phyloP scores from a whole-genome alignment of 2,329 filamentous ascomycete genomes.

The Botrytis galanthina region DNA sequence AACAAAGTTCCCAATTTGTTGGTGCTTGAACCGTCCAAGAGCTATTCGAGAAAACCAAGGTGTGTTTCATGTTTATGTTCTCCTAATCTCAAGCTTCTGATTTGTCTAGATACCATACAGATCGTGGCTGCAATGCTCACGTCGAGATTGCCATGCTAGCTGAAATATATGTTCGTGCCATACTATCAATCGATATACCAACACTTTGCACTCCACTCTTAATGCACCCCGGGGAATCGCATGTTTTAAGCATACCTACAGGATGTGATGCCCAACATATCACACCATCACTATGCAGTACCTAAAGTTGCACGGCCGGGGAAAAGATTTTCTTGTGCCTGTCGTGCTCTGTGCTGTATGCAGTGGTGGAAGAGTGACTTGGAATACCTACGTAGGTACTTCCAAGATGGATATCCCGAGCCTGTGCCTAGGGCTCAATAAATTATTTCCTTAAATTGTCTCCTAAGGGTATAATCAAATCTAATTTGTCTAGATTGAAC shows the following conservation, averaged over 20 bases:
- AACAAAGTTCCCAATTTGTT: background rate
- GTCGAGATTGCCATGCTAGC: background rate
- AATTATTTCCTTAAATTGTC: background rate
- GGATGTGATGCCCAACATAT: background rate
- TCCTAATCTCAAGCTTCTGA: background rate
- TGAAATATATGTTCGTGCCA: background rate
- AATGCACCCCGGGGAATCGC: slow-evolving; percentile 13
- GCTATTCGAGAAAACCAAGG: background rate
- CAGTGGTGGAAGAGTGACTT: background rate
- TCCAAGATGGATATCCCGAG: background rate
- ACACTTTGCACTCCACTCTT: background rate
- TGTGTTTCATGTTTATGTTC: background rate
- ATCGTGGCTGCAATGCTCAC: background rate
- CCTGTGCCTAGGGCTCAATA: background rate
- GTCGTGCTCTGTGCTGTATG: background rate
- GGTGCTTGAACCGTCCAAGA: background rate
- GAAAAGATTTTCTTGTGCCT: background rate
- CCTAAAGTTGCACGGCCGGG: slow-evolving; percentile 4
- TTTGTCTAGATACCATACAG: background rate
- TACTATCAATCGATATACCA: background rate
- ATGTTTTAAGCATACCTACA: slow-evolving; percentile 5
- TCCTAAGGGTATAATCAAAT: background rate
- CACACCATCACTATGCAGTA: background rate
- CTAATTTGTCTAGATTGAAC: background rate
- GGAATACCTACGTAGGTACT: background rate